Percentiles rank a stretch among this genome's conserved stretches.
Conservation (phyloP, 768 basidiomycete genomes). For the Wakefieldia striispora region DNA sequence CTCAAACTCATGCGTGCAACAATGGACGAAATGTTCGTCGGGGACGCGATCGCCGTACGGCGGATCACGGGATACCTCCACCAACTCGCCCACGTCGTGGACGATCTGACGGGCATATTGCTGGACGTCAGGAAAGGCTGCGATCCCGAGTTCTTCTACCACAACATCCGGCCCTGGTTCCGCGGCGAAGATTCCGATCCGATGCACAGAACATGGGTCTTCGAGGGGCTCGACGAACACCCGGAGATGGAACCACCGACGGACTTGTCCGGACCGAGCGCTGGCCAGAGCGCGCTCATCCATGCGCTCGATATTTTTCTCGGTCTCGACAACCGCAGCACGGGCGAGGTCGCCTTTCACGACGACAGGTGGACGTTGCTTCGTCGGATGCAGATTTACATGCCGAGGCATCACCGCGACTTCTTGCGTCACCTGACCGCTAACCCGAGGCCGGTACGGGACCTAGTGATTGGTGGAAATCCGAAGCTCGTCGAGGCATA, state of each 20-base stretch:
- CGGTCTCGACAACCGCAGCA: slow-evolving; percentile 52
- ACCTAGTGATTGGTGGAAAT: slow-evolving; percentile 41
- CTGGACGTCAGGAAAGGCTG: slow-evolving; percentile 66
- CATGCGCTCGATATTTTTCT: slow-evolving; percentile 74
- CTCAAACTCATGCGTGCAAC: slow-evolving; percentile 82
- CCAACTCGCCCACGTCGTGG: slow-evolving; percentile 61
- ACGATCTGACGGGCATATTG: slow-evolving; percentile 59
- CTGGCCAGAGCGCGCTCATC: slow-evolving; percentile 78
- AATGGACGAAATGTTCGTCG: slow-evolving; percentile 87
- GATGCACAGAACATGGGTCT: slow-evolving; percentile 47
- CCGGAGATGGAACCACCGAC: slow-evolving; percentile 41
- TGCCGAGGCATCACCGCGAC: slow-evolving; percentile 79
- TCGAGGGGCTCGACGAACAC: slow-evolving; percentile 56
- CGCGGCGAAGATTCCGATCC: slow-evolving; percentile 61
- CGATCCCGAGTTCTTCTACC: slow-evolving; percentile 71
- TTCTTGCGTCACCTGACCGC: slow-evolving; percentile 67
- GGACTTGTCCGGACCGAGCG: slow-evolving; percentile 74
- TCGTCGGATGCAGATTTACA: slow-evolving; percentile 74
- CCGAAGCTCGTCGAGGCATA: slow-evolving; percentile 50
- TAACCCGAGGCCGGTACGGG: slow-evolving; percentile 60
- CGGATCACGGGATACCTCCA: slow-evolving; percentile 65
- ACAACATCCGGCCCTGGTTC: slow-evolving; percentile 78
- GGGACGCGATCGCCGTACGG: slow-evolving; percentile 59
- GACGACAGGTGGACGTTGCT: slow-evolving; percentile 46
- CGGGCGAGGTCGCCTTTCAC: slow-evolving; percentile 6